These are phyloP conservation scores for Pyrenula massariospora DNA, from an alignment of 495 filamentous ascomycete species.

Conservation along the genomic window DNA sequence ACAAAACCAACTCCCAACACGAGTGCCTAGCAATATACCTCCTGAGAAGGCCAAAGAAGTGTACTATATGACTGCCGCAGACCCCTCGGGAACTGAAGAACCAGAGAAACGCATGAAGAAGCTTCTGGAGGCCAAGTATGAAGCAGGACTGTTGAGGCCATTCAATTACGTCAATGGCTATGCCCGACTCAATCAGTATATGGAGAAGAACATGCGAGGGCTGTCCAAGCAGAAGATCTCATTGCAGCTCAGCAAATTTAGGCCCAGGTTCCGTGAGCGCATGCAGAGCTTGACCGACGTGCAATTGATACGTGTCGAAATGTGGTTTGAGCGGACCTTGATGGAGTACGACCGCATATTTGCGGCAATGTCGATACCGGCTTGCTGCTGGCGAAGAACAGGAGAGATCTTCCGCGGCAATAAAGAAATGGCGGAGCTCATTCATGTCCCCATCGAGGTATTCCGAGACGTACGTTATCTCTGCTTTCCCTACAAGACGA, in stretches of 20 bases:
- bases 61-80: constrained; percentile 94
- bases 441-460: constrained; percentile 82
- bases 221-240: constrained; percentile 76
- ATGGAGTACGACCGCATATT: constrained; percentile 98
- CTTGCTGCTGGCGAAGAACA: constrained; percentile 93
- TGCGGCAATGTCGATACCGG: constrained; percentile 96
- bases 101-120: constrained; percentile 94
- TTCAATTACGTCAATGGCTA: constrained; percentile 99
- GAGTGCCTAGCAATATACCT: constrained; percentile 45
- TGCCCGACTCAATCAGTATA: constrained; percentile 73
- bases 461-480: constrained; percentile 80
- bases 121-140: constrained; percentile 86
- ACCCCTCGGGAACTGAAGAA: constrained; percentile 81
- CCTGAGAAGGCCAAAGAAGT: constrained; percentile 76
- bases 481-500: too few relatives aligned
- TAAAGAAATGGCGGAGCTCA: constrained; percentile 96
- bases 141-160: constrained; percentile 84
- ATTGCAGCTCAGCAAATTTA: constrained; percentile 79
- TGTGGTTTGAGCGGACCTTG: constrained; percentile 93
- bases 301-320: constrained; percentile 86
- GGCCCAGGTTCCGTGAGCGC: constrained; percentile 90
- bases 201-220: constrained; percentile 74
- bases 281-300: constrained; percentile 85
- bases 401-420: constrained; percentile 97
- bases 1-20: constrained; percentile 42